Evolutionary conservation across 176 grass and related monocot species (phyloP), one percentile per base, ranked within the genome.

Genomic region (Paspalum notatum): DNA sequence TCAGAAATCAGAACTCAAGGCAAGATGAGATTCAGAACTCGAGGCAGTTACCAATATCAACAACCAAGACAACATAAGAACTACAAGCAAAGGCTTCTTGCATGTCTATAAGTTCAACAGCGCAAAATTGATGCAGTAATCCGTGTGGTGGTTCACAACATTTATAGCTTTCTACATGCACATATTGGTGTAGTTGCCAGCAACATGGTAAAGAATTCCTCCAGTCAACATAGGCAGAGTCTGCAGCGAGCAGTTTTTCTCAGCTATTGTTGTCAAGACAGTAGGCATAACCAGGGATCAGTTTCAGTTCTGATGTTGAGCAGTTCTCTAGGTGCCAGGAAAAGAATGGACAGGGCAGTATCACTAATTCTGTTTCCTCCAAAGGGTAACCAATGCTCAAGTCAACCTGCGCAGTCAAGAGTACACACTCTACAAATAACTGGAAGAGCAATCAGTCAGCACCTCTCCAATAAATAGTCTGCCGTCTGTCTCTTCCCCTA

Each of bases 401-500:
- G 38, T 89, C 77, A 63, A 24, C 11, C 9, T 25, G 21, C 5
- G n/a, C 16, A 70, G 47, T 25, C 14, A 16, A 50, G 26, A 77
- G 55, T 62, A 71, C 9, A 22, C 9, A 43, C 70, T 50, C 64
- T 76, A 66, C n/a, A 82, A 65, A 71, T 81, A 89, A 62, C 83
- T 87, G n/a, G 77, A 82, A 57, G 80, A 79, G 44, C 86, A 82
- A 77, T 78, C 84, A 48, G 68, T 78, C 84, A 48, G 68, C 59
- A 8, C 75, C 69, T 75, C 88, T 86, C 90, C 92, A 98, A 86
- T 94, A 93, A 60, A 95, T 93, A 83, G 90, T 92, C 82, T 84
- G 88, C 25, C 96, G 93, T 5, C 96, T 79, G 47, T 98, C 92
- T 77, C 96, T 93, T 71, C 96, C 96, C 83, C 96, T 91, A 40